Percentiles rank a stretch among this genome's conserved stretches.
These are phyloP conservation scores for Rosa persica DNA, from an alignment of 306 rosid genomes.

Conservation along the genomic window DNA sequence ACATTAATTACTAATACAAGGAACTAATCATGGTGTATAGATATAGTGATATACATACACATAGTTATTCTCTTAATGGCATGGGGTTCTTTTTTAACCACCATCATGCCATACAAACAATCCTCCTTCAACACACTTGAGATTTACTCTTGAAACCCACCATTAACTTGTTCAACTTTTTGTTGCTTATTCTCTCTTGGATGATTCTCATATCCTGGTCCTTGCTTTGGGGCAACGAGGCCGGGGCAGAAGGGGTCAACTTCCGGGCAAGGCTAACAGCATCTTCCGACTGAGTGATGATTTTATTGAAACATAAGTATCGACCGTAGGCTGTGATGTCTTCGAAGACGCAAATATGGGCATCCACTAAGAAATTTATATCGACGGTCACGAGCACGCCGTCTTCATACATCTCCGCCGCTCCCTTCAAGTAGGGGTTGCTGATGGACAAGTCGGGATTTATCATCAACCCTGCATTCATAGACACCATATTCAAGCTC, in stretches of 20 bases:
- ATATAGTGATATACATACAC: background rate
- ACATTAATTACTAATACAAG: background rate
- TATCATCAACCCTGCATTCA: conserved; percentile 55
- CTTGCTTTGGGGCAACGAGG: conserved; percentile 39
- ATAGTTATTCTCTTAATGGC: background rate
- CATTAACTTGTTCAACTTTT: conserved; percentile 80
- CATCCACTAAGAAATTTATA: conserved; percentile 50
- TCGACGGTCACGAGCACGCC: conserved; percentile 83
- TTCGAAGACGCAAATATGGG: conserved; percentile 69
- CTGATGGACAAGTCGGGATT: conserved; percentile 46
- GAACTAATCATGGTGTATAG: background rate
- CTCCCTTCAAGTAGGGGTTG: conserved; percentile 73
- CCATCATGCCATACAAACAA: background rate
- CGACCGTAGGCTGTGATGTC: conserved; percentile 83
- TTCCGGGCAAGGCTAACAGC: conserved; percentile 61
- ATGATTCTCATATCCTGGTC: conserved; percentile 46
- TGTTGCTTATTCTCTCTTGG: conserved; percentile 74
- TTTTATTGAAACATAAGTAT: conserved; percentile 74
- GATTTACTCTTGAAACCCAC: conserved; percentile 49
- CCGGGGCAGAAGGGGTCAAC: conserved; percentile 48
- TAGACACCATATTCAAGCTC: conserved; percentile 71
- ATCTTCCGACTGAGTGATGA: conserved; percentile 55
- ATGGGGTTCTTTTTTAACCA: background rate
- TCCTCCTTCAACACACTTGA: conserved; percentile 15
- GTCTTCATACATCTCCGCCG: conserved; percentile 95